Conservation (phyloP, 345 rosid species). For the Murraya paniculata region DNA sequence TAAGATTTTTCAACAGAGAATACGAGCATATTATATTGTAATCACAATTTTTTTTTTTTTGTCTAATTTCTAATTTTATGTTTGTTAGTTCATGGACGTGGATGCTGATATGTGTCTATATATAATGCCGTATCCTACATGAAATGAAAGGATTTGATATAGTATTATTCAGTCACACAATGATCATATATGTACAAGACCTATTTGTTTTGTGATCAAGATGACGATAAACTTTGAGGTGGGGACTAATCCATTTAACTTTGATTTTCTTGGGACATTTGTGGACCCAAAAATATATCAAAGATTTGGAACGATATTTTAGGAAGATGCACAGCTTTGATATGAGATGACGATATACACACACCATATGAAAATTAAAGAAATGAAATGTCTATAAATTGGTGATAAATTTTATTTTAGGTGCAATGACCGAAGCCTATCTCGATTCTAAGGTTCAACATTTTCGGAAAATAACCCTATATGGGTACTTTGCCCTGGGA, state of each 20-base stretch:
- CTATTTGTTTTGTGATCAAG: constrained; percentile 7
- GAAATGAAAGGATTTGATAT: neutral
- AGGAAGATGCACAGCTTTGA: constrained; percentile 21
- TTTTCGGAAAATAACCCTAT: no score
- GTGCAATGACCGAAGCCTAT: neutral
- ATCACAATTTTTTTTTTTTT: no score
- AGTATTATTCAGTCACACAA: neutral
- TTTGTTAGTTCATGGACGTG: neutral
- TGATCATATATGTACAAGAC: neutral
- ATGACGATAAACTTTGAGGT: constrained; percentile 7
- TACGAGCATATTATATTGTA: no score
- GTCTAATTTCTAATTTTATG: neutral
- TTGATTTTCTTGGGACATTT: constrained; percentile 1
- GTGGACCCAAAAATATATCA: constrained; percentile 28
- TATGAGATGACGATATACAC: neutral
- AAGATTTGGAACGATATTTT: constrained; percentile 33
- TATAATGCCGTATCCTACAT: constrained; percentile 1
- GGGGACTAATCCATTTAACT: constrained; percentile 8
- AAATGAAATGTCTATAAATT: neutral
- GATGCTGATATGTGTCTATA: constrained; percentile 12
- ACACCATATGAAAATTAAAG: constrained; percentile 16
- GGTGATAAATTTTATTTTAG: constrained; percentile 2
- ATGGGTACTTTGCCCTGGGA: neutral
- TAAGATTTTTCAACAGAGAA: no score
- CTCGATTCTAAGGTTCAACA: neutral